These are phyloP conservation scores for Neonectria sp. DNA, from an alignment of 2,329 filamentous ascomycete genomes.

Conservation along the genomic window DNA sequence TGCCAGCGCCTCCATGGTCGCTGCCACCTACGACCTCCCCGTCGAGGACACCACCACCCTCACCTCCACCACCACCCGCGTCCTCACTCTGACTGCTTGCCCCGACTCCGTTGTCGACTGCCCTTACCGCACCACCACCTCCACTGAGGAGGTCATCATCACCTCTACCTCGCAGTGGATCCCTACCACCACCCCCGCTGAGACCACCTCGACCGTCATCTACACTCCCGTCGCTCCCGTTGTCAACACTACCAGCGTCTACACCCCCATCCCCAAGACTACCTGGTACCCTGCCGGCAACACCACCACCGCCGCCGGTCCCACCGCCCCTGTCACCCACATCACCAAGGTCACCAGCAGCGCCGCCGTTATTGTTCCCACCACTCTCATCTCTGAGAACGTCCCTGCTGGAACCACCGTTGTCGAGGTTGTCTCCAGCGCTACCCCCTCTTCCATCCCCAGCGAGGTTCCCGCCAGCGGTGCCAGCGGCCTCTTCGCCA, in stretches of 20 bases:
- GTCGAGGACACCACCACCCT: constrained; percentile 54
- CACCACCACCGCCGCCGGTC: constrained; percentile 45
- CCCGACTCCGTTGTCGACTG: constrained; percentile 61
- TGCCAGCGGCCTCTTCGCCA: constrained; percentile 55
- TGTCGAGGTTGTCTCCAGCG: constrained; percentile 24
- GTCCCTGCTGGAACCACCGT: constrained; percentile 24
- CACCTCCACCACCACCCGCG: constrained; percentile 62
- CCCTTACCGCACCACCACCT: constrained; percentile 53
- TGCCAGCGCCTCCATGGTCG: constrained; percentile 57
- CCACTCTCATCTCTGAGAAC: constrained; percentile 26
- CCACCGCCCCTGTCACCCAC: constrained; percentile 42
- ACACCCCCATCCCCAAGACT: constrained; percentile 41
- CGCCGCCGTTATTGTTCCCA: constrained; percentile 38
- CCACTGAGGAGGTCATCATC: constrained; percentile 31
- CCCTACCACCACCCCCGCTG: constrained; percentile 40
- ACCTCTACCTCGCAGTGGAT: constrained; percentile 38
- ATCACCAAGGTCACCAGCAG: constrained; percentile 36
- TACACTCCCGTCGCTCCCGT: constrained; percentile 39
- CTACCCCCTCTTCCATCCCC: constrained; percentile 33
- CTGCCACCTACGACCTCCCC: constrained; percentile 45
- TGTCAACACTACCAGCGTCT: constrained; percentile 43
- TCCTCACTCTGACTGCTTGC: constrained; percentile 65
- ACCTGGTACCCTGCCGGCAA: constrained; percentile 46
- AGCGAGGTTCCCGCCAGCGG: constrained; percentile 43
- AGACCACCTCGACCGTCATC: constrained; percentile 54